Evolutionary conservation across 2,329 filamentous ascomycete species (phyloP), one percentile per base, ranked within the genome.

Genomic region (Fusarium sp.): DNA sequence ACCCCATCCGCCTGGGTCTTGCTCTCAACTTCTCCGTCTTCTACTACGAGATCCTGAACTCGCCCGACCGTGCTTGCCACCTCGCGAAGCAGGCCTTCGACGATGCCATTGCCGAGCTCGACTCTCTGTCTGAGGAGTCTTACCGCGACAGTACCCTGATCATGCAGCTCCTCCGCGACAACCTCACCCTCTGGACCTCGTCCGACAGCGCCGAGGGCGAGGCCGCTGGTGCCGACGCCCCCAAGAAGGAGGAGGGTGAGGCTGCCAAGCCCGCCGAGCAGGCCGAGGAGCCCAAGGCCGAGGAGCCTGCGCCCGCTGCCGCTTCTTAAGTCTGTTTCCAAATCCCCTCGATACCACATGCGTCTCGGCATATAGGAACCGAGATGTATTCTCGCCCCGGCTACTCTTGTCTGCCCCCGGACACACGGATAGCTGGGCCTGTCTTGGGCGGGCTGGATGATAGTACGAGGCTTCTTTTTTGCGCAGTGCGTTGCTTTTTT

Each of bases 41-140:
- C 91, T 98, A 98, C 93, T 99, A 99, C 86, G 97, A 99, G 92
- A 99, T 98, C 85, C 90, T 98, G 82, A 99, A 98, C 90, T 95
- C 96, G 52, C 96, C 96, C 76, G 97, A 98, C 85, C 96, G 97
- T 84, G 96, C 96, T 83, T 98, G 96, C 92, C 96, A 98, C 85
- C 92, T 98, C 78, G 96, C 96, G 86, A 98, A 98, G 92, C 96
- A 98, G 90, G 96, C 97, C 61, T 98, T 98, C 83, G 96, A 98
- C 84, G 96, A 98, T 85, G 96, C 96, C 82, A 98, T 98, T 85
- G 96, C 96, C 82, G 95, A 98, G 90, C 94, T 98, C 79, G 95
- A 98, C 86, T 98, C 95, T 78, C 89, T 98, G 79, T 97, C 94
- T 85, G 95, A 98, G 92, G 95, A 98, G 91, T 97, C 94, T 91